Percentiles rank a stretch among this genome's conserved stretches.
phyloP scores from a whole-genome alignment of 495 filamentous ascomycete genomes.

The Aspergillus sparsus region DNA sequence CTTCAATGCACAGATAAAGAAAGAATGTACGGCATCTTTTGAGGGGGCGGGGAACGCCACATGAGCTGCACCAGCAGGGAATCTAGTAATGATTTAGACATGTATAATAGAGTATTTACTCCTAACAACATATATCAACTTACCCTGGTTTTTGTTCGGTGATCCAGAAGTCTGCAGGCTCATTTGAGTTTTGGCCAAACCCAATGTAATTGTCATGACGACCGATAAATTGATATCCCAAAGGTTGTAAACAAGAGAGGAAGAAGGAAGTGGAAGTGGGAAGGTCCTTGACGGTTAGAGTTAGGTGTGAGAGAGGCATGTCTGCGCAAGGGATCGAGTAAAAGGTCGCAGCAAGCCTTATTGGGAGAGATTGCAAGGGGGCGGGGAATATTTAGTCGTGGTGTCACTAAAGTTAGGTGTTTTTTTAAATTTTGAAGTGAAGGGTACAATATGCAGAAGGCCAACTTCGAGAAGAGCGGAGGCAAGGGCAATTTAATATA shows the following conservation, averaged over 20 bases:
- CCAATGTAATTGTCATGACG: conserved; percentile 55
- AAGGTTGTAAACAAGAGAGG: conserved; percentile 69
- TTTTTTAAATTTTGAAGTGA: background rate
- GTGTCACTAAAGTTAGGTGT: background rate
- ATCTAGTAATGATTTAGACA: conserved; percentile 35
- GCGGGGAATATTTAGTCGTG: background rate
- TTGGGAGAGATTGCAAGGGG: background rate
- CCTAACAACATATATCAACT: conserved; percentile 18
- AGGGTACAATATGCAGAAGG: background rate
- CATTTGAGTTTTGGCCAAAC: conserved; percentile 54
- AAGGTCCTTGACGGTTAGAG: conserved; percentile 70
- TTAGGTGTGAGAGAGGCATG: conserved; percentile 62
- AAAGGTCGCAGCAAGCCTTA: conserved; percentile 13
- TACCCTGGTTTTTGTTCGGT: conserved; percentile 57
- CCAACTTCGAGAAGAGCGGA: background rate
- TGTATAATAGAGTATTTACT: background rate
- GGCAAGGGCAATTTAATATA: background rate
- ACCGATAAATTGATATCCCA: conserved; percentile 71
- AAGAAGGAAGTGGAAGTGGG: conserved; percentile 80
- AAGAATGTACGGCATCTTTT: conserved; percentile 54
- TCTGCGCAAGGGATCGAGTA: conserved; percentile 14
- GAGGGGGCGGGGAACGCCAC: conserved; percentile 59
- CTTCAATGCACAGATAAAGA: conserved; percentile 61
- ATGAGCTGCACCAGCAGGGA: conserved; percentile 53
- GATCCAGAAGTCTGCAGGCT: conserved; percentile 60